Base-by-base conservation (phyloP, 257 asterid species). In the Nyctanthes arbortristis region DNA sequence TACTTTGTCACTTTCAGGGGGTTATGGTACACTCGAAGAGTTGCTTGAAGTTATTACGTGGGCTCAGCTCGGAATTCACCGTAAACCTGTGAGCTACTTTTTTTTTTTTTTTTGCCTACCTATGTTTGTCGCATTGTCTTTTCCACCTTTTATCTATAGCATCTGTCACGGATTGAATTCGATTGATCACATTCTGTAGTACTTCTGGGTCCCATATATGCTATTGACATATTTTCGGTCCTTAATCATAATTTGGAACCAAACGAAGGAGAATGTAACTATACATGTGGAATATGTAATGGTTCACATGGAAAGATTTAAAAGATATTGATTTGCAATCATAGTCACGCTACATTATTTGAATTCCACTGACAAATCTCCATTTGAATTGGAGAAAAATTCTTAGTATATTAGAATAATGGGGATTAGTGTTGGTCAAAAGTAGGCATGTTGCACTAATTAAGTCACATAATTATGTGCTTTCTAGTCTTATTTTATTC, bases 41-140 rank as follows among this genome's bases (percentile, higher is more conserved):
- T 82, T 92, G 77, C 96, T 92, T n/a, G 98, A 92, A 78, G 96
- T 92, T 61, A 90, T 92, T 64, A 92, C 97, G 31, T 92, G 98
- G 98, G 98, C 98, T 77, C 98, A 92, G 75, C 89, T 92, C 14
- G 96, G 98, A 73, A 93, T 93, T 75, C 98, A 93, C 72, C 86
- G 85, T 31, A 93, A 93, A 79, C 98, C 98, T 33, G 98, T 93
- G 76, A 84, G 77, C 43, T 8, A 30, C 35, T 18, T 49, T 52
- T 22, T 39, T n/a, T n/a, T n/a, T n/a, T n/a, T n/a, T n/a, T n/a
- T n/a, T n/a, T n/a, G n/a, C n/a, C n/a, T n/a, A n/a, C n/a, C n/a
- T n/a, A n/a, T n/a, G n/a, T n/a, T n/a, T n/a, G n/a, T n/a, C n/a
- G n/a, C n/a, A n/a, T n/a, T n/a, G n/a, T n/a, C n/a, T n/a, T n/a